These are phyloP conservation scores for Myxozyma neotropica DNA, from an alignment of 805 yeast genomes.

Conservation along the genomic window DNA sequence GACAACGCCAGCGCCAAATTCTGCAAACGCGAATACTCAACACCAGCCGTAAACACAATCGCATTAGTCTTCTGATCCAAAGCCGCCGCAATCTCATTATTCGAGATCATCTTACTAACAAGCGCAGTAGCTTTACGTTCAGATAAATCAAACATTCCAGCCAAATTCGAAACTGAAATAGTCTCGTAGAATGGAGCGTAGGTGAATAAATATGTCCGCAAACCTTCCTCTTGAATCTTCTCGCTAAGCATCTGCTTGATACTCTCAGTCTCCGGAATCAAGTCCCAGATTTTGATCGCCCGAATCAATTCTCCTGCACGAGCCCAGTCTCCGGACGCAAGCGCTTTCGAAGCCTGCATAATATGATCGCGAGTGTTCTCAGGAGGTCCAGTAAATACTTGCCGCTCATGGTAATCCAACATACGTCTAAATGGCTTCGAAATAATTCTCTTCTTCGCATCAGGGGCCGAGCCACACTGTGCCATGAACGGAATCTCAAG, in stretches of 20 bases:
- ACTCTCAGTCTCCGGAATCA: constrained; percentile 68
- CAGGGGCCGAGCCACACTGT: constrained; percentile 55
- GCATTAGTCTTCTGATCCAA: constrained; percentile 67
- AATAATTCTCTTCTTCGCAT: constrained; percentile 62
- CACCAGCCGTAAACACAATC: constrained; percentile 71
- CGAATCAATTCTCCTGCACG: constrained; percentile 70
- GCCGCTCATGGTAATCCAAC: constrained; percentile 90
- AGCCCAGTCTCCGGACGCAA: constrained; percentile 89
- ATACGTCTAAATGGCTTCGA: constrained; percentile 87
- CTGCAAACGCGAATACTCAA: constrained; percentile 81
- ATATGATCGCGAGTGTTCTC: constrained; percentile 93
- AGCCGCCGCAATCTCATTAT: constrained; percentile 74
- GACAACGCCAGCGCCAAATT: constrained; percentile 82
- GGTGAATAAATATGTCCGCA: constrained; percentile 88
- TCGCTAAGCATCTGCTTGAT: constrained; percentile 71
- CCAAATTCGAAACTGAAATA: constrained; percentile 66
- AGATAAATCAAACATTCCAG: constrained; percentile 66
- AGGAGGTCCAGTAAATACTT: constrained; percentile 95
- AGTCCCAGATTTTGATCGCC: constrained; percentile 82
- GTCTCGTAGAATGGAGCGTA: constrained; percentile 76
- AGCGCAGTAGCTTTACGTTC: constrained; percentile 60
- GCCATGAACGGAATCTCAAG: constrained; percentile 92
- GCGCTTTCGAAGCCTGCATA: constrained; percentile 85
- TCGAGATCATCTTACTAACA: constrained; percentile 72
- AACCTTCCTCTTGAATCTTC: constrained; percentile 85